A percentile compares a stretch with the other conserved stretches of the same genome.
phyloP scores from a whole-genome alignment of 306 rosid species.

The Carpinus viminea region DNA sequence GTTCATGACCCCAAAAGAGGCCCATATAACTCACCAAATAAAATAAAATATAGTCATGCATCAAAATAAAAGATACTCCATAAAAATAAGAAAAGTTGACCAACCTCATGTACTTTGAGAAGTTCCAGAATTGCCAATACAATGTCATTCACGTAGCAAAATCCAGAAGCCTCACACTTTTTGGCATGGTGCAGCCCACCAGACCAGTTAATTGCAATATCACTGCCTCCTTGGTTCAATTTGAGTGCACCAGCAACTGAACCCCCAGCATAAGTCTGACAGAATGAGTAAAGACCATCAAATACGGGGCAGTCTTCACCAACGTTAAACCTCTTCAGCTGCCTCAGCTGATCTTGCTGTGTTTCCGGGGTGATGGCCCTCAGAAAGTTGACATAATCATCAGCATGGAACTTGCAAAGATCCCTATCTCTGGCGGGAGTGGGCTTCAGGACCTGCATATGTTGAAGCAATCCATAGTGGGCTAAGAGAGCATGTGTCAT shows the following conservation, averaged over 20 bases:
- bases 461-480: conserved; percentile 54
- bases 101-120: conserved; percentile 50
- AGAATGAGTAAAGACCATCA: conserved; percentile 54
- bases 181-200: conserved; percentile 56
- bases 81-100: conserved; percentile 8
- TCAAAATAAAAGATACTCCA: conserved; percentile 2
- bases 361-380: conserved; percentile 53
- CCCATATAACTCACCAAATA: neutral
- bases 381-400: conserved; percentile 48
- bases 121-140: conserved; percentile 53
- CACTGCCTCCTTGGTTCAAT: conserved; percentile 40
- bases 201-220: conserved; percentile 54
- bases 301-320: conserved; percentile 53
- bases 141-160: conserved; percentile 52
- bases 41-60: neutral
- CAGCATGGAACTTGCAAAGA: conserved; percentile 55
- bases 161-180: conserved; percentile 57
- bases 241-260: conserved; percentile 52
- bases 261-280: conserved; percentile 55
- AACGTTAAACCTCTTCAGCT: conserved; percentile 49
- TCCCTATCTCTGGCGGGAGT: conserved; percentile 47
- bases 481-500: conserved; percentile 57
- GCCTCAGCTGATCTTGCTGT: conserved; percentile 50
- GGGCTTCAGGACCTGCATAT: conserved; percentile 54
- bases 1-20: neutral